Conservation (phyloP, 495 filamentous ascomycete species). For the Pyrenopolyporus hunteri region DNA sequence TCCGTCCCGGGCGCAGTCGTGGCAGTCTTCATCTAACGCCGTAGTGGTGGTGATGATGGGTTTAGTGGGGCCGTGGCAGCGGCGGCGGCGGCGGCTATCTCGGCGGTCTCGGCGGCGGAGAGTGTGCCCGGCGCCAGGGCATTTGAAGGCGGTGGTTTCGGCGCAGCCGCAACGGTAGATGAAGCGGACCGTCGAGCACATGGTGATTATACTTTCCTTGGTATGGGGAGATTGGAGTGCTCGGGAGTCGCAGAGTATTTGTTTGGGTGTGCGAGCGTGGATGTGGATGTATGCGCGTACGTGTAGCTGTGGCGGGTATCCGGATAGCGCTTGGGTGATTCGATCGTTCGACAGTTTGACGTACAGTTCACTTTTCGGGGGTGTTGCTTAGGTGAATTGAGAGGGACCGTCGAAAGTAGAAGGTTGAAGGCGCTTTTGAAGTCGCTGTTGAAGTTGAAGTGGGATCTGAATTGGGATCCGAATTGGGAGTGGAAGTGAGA, state of each 20-base stretch:
- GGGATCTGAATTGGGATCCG: too few species aligned
- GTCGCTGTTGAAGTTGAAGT: too few species aligned
- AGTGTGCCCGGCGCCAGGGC: background rate
- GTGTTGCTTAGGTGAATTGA: too few species aligned
- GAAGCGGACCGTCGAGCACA: constrained; percentile 35
- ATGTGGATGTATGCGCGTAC: background rate
- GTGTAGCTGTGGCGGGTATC: too few species aligned
- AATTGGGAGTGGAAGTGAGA: too few species aligned
- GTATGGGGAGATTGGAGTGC: too few species aligned
- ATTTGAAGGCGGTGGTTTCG: constrained; percentile 29
- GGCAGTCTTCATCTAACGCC: constrained; percentile 28
- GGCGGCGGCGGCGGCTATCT: background rate
- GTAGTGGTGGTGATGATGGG: background rate
- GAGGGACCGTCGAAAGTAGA: too few species aligned
- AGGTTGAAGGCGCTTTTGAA: too few species aligned
- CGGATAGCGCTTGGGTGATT: too few species aligned
- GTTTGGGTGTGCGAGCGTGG: background rate
- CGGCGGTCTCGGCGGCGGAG: background rate
- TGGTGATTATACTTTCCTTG: constrained; percentile 6
- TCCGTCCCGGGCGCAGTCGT: constrained; percentile 20
- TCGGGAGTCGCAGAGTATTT: too few species aligned
- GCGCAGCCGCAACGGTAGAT: constrained; percentile 36
- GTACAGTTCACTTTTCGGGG: too few species aligned
- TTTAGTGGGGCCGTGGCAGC: background rate
- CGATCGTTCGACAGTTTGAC: too few species aligned